A percentile compares a stretch with the other conserved stretches of the same genome.
These are phyloP conservation scores for Fusarium brachygibbosum DNA, from an alignment of 2,329 filamentous ascomycete genomes.

Conservation along the genomic window DNA sequence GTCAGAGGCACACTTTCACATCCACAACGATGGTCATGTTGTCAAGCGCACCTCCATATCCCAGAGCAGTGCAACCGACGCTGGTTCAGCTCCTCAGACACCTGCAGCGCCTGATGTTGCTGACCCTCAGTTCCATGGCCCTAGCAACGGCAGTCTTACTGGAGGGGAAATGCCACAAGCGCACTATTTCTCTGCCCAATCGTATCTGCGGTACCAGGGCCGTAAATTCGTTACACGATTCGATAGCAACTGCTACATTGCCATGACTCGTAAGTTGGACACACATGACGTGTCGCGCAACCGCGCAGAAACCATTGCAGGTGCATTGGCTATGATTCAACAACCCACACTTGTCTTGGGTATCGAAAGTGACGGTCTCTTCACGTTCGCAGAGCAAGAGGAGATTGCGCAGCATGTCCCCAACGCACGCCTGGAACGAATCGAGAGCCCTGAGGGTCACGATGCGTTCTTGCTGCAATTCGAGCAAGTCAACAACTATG, in stretches of 20 bases:
- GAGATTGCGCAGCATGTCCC: slow-evolving; percentile 88
- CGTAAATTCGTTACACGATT: slow-evolving; percentile 97
- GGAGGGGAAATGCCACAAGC: slow-evolving; percentile 70
- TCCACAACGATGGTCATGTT: slow-evolving; percentile 86
- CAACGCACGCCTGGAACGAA: slow-evolving; percentile 82
- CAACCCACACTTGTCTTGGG: slow-evolving; percentile 93
- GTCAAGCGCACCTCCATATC: slow-evolving; percentile 68
- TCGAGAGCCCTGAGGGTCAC: slow-evolving; percentile 94
- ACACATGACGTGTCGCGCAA: slow-evolving; percentile 93
- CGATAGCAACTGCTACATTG: slow-evolving; percentile 98
- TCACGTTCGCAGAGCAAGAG: slow-evolving; percentile 96
- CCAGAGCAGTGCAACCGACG: slow-evolving; percentile 56
- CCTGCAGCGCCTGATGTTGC: slow-evolving; percentile 46
- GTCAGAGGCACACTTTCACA: slow-evolving; percentile 80
- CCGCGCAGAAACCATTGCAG: slow-evolving; percentile 75
- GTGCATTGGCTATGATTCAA: slow-evolving; percentile 84
- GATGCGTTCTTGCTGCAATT: slow-evolving; percentile 98
- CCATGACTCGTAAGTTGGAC: slow-evolving; percentile 97
- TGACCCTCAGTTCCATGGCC: slow-evolving; percentile 79
- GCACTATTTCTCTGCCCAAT: slow-evolving; percentile 98
- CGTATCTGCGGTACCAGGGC: slow-evolving; percentile 96
- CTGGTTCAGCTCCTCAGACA: slow-evolving; percentile 50
- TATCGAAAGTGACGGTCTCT: slow-evolving; percentile 95
- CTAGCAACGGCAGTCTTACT: slow-evolving; percentile 64
- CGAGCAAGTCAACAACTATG: slow-evolving; percentile 92